phyloP scores from a whole-genome alignment of 2,329 filamentous ascomycete species.

The Hypoxylon sp. region DNA sequence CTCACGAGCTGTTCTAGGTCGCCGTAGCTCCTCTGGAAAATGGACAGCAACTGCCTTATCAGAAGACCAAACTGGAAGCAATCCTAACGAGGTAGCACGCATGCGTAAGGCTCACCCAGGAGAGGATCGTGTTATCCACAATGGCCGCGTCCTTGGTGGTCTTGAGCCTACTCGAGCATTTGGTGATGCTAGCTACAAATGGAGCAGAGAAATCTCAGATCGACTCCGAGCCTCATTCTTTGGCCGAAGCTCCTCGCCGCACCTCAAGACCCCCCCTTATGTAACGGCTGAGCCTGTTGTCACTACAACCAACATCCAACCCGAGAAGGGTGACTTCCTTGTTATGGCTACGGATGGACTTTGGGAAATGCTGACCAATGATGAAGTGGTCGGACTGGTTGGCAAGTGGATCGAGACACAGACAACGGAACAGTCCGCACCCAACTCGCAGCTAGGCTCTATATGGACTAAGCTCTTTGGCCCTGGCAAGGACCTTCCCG shows the following conservation, averaged over 20 bases:
- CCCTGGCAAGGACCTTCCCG: slow-evolving; percentile 74
- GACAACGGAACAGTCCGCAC: slow-evolving; percentile 59
- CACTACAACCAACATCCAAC: slow-evolving; percentile 92
- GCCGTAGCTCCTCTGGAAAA: slow-evolving; percentile 82
- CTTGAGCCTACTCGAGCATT: slow-evolving; percentile 95
- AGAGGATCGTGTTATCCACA: slow-evolving; percentile 87
- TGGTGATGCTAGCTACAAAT: slow-evolving; percentile 97
- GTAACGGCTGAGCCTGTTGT: slow-evolving; percentile 96
- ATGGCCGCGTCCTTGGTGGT: slow-evolving; percentile 91
- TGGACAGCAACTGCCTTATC: slow-evolving; percentile 94
- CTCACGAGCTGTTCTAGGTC: slow-evolving; percentile 92
- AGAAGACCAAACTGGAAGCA: slow-evolving; percentile 93
- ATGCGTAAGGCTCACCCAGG: slow-evolving; percentile 89
- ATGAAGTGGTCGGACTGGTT: slow-evolving; percentile 96
- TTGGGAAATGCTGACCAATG: slow-evolving; percentile 99
- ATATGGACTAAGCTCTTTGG: slow-evolving; percentile 78
- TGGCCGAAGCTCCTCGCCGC: slow-evolving; percentile 80
- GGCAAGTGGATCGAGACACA: slow-evolving; percentile 96
- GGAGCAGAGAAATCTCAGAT: slow-evolving; percentile 86
- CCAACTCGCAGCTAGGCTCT: slow-evolving; percentile 76
- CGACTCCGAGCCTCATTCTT: slow-evolving; percentile 90
- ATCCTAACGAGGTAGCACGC: slow-evolving; percentile 84
- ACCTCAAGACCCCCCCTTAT: slow-evolving; percentile 93
- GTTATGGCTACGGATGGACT: slow-evolving; percentile 97
- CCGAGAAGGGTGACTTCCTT: slow-evolving; percentile 91